These are phyloP conservation scores for Phanerodontia chrysosporium DNA, from an alignment of 768 basidiomycete genomes.

Conservation along the genomic window DNA sequence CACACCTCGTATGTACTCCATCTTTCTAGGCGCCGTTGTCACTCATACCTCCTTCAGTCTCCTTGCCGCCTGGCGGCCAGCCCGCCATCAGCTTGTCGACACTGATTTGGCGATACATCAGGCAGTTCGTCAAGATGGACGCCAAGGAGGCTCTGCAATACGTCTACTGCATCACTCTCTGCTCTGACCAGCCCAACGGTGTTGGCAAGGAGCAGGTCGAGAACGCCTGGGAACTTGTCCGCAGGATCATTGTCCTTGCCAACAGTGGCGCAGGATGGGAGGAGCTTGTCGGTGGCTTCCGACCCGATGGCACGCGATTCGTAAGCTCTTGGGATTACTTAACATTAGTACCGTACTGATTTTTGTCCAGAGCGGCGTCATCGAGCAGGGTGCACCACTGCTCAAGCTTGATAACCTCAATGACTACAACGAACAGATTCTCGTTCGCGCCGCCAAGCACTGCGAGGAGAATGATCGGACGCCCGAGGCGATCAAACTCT, in stretches of 20 bases:
- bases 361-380: conserved; percentile 66
- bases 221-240: conserved; percentile 72
- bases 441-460: conserved; percentile 76
- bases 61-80: conserved; percentile 59
- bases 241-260: conserved; percentile 74
- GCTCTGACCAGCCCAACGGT: conserved; percentile 62
- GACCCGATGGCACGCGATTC: conserved; percentile 84
- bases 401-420: conserved; percentile 64
- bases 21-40: neutral
- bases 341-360: neutral
- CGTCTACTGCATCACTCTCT: conserved; percentile 80
- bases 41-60: conserved; percentile 40
- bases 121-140: conserved; percentile 89
- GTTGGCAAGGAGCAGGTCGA: conserved; percentile 85
- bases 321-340: conserved; percentile 41
- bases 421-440: conserved; percentile 78
- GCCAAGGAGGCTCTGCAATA: conserved; percentile 94
- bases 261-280: conserved; percentile 85
- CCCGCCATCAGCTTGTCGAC: conserved; percentile 80
- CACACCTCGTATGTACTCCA: conserved; percentile 59
- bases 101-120: conserved; percentile 87
- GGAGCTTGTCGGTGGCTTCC: conserved; percentile 90
- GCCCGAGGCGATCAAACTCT: conserved; percentile 90
- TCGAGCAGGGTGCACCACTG: conserved; percentile 78
- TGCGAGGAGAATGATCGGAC: conserved; percentile 82